phyloP scores from a whole-genome alignment of 768 basidiomycete species.

The Tulasnella sp. region DNA sequence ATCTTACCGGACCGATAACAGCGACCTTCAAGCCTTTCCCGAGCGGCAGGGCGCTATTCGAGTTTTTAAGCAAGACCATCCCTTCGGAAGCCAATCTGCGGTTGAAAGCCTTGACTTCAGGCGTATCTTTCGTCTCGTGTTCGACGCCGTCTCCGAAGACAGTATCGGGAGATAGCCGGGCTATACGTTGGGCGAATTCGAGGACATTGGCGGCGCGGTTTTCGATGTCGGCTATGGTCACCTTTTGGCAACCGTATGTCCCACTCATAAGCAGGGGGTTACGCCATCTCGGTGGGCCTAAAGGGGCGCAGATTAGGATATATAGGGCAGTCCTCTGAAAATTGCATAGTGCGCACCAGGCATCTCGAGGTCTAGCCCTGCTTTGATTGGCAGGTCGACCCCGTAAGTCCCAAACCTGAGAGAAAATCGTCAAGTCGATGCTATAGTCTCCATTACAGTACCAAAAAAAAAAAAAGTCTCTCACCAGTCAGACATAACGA shows the following conservation, averaged over 20 bases:
- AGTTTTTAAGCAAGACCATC: conserved; percentile 70
- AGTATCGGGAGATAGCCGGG: conserved; percentile 36
- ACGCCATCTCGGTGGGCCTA: conserved; percentile 68
- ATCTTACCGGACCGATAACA: conserved; percentile 57
- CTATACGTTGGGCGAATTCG: conserved; percentile 32
- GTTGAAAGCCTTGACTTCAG: conserved; percentile 40
- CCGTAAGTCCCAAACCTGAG: conserved; percentile 36
- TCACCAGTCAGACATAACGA: conserved; percentile 83
- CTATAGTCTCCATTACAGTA: not conserved
- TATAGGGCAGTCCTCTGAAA: conserved; percentile 38
- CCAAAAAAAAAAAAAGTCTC: not conserved
- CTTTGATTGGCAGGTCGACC: conserved; percentile 43
- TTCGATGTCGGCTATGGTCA: conserved; percentile 26
- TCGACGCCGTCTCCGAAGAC: conserved; percentile 38
- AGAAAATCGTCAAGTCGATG: not conserved
- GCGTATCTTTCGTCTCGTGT: conserved; percentile 22
- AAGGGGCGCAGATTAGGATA: conserved; percentile 50
- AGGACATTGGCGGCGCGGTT: conserved; percentile 27
- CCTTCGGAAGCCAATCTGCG: conserved; percentile 58
- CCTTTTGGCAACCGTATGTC: conserved; percentile 27
- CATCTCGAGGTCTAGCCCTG: conserved; percentile 60
- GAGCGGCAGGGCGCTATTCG: conserved; percentile 48
- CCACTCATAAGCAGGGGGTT: conserved; percentile 59
- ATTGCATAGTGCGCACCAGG: conserved; percentile 47
- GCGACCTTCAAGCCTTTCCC: conserved; percentile 55